Conservation (phyloP, 2,329 filamentous ascomycete genomes). For the Fusarium coffeatum region DNA sequence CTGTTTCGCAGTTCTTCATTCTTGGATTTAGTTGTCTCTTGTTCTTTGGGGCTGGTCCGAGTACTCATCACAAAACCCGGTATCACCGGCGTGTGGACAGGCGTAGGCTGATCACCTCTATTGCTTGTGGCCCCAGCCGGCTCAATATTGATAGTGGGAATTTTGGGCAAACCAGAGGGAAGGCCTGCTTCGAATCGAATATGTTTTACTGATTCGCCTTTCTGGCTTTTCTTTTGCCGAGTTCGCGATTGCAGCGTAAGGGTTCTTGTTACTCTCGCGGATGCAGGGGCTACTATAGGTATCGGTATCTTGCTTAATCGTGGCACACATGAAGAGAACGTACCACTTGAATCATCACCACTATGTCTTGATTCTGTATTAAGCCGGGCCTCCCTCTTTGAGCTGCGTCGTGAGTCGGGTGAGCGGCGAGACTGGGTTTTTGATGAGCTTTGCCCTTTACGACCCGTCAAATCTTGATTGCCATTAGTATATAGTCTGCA, state of each 20-base stretch:
- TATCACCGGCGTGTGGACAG: neutral
- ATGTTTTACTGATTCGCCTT: neutral
- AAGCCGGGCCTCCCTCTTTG: slow-evolving; percentile 6
- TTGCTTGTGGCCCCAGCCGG: neutral
- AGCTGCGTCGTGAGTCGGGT: neutral
- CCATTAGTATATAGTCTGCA: slow-evolving; percentile 1
- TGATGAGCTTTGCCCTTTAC: neutral
- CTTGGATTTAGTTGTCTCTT: neutral
- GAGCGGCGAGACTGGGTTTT: neutral
- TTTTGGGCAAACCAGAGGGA: neutral
- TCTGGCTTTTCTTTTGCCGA: neutral
- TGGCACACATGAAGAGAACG: neutral
- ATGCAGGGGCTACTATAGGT: neutral
- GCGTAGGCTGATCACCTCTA: neutral
- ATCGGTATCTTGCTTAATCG: neutral
- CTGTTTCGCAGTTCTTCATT: neutral
- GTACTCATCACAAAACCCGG: slow-evolving; percentile 29
- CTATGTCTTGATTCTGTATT: neutral
- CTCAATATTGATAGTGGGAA: neutral
- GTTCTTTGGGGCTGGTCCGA: neutral
- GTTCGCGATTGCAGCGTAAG: neutral
- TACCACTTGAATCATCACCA: neutral
- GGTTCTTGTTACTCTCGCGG: slow-evolving; percentile 10
- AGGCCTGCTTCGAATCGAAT: neutral
- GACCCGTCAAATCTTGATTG: neutral